Conservation (phyloP, 345 rosid species). For the Corymbia maculata region DNA sequence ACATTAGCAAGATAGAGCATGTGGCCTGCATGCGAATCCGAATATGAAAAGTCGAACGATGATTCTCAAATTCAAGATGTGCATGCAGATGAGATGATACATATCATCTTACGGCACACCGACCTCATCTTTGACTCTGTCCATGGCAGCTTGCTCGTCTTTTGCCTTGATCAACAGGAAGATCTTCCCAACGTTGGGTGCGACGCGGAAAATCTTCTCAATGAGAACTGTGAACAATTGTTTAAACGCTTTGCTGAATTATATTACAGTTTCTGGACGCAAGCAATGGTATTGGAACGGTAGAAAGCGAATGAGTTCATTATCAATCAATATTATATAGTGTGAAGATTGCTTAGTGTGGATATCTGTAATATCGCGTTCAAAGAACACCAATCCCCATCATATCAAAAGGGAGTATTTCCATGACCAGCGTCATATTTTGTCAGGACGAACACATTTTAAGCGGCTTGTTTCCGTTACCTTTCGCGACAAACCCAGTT, state of each 20-base stretch:
- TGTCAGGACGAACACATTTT: not conserved
- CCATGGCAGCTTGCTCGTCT: not conserved
- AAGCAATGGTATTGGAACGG: not conserved
- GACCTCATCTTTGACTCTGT: not conserved
- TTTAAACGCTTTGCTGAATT: not conserved
- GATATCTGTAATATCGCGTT: no score
- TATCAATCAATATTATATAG: no score
- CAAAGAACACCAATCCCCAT: no score
- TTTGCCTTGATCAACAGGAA: constrained; percentile 2
- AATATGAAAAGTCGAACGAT: not conserved
- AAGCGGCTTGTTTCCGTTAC: not conserved
- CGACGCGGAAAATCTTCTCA: constrained; percentile 1
- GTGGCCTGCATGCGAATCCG: not conserved
- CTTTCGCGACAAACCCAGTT: constrained; percentile 2
- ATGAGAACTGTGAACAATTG: not conserved
- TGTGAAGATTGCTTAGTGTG: no score
- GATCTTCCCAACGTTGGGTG: not conserved
- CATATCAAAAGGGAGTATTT: not conserved
- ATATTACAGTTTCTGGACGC: not conserved
- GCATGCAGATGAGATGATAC: not conserved
- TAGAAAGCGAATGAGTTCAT: not conserved
- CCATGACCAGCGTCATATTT: not conserved
- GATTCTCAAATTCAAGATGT: not conserved
- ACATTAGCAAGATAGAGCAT: no score
- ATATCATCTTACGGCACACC: no score